Evolutionary conservation across 179 eudicot species (phyloP).

Genomic region (Silene noctiflora): DNA sequence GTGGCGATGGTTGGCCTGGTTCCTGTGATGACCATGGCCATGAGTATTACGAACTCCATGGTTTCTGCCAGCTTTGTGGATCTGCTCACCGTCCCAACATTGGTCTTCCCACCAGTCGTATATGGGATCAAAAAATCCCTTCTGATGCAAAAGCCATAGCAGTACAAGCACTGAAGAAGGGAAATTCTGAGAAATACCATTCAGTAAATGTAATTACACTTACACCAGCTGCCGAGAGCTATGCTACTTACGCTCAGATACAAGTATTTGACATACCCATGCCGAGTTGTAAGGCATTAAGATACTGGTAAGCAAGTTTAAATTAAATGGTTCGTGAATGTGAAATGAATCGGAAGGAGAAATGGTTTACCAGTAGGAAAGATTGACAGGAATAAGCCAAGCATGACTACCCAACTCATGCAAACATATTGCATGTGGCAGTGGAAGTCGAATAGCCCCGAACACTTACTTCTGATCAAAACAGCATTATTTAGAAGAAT

Average conservation of each 20-base stretch:
- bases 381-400: slow-evolving; percentile 64
- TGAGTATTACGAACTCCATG: slow-evolving; percentile 31
- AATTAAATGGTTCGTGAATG: not conserved
- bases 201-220: too few species aligned
- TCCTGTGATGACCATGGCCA: slow-evolving; percentile 26
- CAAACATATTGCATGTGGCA: slow-evolving; percentile 92
- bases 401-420: slow-evolving; percentile 83
- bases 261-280: too few species aligned
- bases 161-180: slow-evolving; percentile 50
- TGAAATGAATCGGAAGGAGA: not conserved
- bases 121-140: slow-evolving; percentile 87
- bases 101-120: slow-evolving; percentile 95
- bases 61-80: slow-evolving; percentile 21
- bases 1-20: slow-evolving; percentile 32
- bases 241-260: not conserved
- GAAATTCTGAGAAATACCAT: too few species aligned
- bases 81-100: slow-evolving; percentile 37
- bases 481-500: not conserved
- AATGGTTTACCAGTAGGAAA: slow-evolving; percentile 72
- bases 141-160: slow-evolving; percentile 92
- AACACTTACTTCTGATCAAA: slow-evolving; percentile 62
- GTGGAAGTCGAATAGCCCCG: slow-evolving; percentile 74
- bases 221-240: too few species aligned
- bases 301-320: not conserved
- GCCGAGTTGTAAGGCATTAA: too few species aligned